A percentile compares a stretch with the other conserved stretches of the same genome.
These are phyloP conservation scores for Cyathus striatus DNA, from an alignment of 768 basidiomycete genomes.

Conservation along the genomic window DNA sequence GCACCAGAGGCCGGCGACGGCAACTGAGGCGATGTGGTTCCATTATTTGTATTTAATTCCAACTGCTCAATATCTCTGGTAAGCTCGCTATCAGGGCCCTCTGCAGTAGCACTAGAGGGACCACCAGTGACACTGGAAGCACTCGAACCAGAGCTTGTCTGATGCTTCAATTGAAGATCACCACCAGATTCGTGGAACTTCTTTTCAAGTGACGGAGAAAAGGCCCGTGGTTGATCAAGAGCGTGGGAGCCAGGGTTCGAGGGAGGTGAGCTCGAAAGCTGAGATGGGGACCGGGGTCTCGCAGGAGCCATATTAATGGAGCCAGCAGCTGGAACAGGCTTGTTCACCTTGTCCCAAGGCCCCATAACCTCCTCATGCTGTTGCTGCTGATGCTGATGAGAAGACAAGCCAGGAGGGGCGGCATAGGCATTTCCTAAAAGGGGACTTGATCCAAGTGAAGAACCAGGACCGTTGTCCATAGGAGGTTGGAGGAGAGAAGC, in stretches of 20 bases:
- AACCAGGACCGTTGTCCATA: conserved; percentile 10
- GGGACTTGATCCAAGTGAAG: conserved; percentile 15
- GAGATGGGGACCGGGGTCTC: conserved; percentile 20
- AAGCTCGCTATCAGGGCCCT: conserved; percentile 21
- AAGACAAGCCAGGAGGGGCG: conserved; percentile 7
- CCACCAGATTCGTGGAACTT: conserved; percentile 8
- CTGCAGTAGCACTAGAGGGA: conserved; percentile 12
- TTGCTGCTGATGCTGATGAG: conserved; percentile 3
- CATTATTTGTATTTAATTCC: conserved; percentile 48
- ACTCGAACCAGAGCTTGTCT: conserved; percentile 21
- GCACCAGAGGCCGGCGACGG: conserved; percentile 72
- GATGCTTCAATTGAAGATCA: conserved; percentile 8
- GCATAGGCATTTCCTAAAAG: conserved; percentile 10
- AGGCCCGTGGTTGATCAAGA: not conserved
- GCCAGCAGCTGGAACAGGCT: conserved; percentile 6
- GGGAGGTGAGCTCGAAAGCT: conserved; percentile 29
- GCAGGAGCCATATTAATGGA: conserved; percentile 3
- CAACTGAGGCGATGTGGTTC: conserved; percentile 65
- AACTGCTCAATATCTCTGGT: conserved; percentile 40
- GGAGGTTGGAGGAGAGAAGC: conserved; percentile 9
- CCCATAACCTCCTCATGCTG: conserved; percentile 30
- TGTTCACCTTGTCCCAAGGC: conserved; percentile 38
- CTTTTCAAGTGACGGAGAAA: conserved; percentile 7
- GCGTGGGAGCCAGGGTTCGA: conserved; percentile 1
- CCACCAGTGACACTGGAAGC: conserved; percentile 23